Conservation (phyloP, 257 asterid species). For the Scutellaria baicalensis region DNA sequence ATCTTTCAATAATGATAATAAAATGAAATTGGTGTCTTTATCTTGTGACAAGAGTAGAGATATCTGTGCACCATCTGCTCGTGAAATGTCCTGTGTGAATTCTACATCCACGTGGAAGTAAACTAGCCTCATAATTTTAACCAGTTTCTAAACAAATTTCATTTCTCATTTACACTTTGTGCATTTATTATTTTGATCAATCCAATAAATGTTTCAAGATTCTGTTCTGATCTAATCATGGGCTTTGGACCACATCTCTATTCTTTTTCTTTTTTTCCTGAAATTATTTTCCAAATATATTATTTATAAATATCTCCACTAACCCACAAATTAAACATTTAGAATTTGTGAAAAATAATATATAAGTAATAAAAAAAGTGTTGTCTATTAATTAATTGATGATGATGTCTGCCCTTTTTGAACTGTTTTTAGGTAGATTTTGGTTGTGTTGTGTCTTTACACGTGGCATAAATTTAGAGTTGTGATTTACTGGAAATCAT, state of each 20-base stretch:
- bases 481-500: conserved; percentile 8
- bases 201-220: conserved; percentile 1
- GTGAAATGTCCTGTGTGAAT: conserved; percentile 8
- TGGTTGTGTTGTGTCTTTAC: conserved; percentile 1
- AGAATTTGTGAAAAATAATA: no score
- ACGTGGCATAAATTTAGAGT: conserved; percentile 11
- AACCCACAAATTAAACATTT: not conserved
- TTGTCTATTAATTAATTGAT: not conserved
- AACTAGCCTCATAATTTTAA: conserved; percentile 11
- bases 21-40: not conserved
- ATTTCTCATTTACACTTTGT: not conserved
- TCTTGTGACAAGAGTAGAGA: conserved; percentile 6
- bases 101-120: conserved; percentile 19
- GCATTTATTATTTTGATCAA: not conserved
- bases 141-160: not conserved
- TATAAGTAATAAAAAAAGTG: no score
- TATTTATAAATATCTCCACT: not conserved
- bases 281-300: not conserved
- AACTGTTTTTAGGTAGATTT: not conserved
- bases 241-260: not conserved
- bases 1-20: not conserved
- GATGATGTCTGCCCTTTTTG: not conserved
- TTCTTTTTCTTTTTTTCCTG: not conserved
- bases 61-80: conserved; percentile 11
- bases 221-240: conserved; percentile 10